Base-by-base conservation (phyloP, 2,329 filamentous ascomycete genomes). In the Pseudocercospora fijiensis region DNA sequence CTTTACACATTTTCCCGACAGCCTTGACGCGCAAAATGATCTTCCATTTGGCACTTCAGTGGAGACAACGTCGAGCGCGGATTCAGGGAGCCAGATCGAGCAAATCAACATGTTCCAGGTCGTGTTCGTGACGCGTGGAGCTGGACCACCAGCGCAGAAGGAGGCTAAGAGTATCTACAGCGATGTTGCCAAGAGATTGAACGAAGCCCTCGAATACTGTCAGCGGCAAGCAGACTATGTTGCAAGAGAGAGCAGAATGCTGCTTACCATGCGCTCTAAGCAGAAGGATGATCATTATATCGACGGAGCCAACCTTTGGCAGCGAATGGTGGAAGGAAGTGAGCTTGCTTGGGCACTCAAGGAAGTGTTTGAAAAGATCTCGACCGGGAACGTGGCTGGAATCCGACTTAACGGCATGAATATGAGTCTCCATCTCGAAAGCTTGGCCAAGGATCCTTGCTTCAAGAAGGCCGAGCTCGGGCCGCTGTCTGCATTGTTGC, bases 91-190 rank as follows among this genome's bases (percentile, higher is more conserved):
- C 3, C 64, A 74, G 13, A 76, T 73, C 9, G 78, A 77, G 57
- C 88, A 90, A 74, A 93, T 98, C 90, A 92, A 89, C 67, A 98
- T 98, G 94, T 99, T 99, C 79, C 96, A 97, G 76, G 85, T 97
- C 10, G 92, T 98, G 24, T 98, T 98, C 76, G 90, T 96, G 57
- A 81, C 97, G 68, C 90, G 91, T 69, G 90, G 92, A 2, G 89
- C 88, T 57, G 86, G 88, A 58, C 82, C 93, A 62, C 90, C 96
- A 73, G 88, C 90, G 68, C 90, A 90, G 62, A 83, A 81, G 73
- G 81, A 85, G 11, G 81, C 96, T 52, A 30, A 49, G 49, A 90
- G 96, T 67, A 88, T 97, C 74, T 96, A 96, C 76, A 84, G 90
- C 60, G 90, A 96, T 75, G 89, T 98, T 43, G 89, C 93, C 67